Percentiles rank a stretch among this genome's conserved stretches.
Conservation (phyloP, 257 asterid genomes). For the Fraxinus anomala region DNA sequence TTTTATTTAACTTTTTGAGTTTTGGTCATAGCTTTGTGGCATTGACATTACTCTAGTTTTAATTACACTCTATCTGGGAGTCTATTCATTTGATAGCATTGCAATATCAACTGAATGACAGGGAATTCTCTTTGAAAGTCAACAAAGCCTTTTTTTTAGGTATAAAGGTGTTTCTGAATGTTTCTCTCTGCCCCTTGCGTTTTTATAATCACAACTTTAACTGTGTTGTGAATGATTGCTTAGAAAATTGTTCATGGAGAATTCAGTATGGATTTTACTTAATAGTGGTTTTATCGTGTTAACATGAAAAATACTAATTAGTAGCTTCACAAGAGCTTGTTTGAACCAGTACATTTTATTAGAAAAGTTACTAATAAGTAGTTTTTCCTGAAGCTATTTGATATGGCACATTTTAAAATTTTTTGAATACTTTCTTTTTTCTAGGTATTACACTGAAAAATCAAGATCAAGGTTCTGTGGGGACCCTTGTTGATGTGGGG, state of each 20-base stretch:
- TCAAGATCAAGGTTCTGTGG: conserved; percentile 39
- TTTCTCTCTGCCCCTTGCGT: not conserved
- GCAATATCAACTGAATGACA: not conserved
- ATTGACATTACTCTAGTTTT: not conserved
- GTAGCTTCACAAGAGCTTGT: not conserved
- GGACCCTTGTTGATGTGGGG: conserved; percentile 89
- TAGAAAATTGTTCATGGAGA: not conserved
- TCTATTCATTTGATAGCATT: not conserved
- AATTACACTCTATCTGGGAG: not conserved
- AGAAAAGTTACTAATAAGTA: not conserved
- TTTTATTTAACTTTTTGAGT: not conserved
- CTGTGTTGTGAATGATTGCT: not conserved
- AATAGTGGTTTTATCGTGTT: not conserved
- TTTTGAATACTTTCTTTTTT: too few species aligned
- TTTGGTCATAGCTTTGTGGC: not conserved
- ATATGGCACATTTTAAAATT: not conserved
- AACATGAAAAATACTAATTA: not conserved
- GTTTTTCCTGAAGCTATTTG: not conserved
- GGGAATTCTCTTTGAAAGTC: not conserved
- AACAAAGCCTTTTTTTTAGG: too few species aligned
- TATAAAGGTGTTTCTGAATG: not conserved
- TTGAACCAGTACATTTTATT: not conserved
- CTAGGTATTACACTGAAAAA: conserved; percentile 71
- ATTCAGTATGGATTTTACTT: not conserved
- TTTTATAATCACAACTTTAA: not conserved